Evolutionary conservation across 306 rosid genomes (phyloP).

Genomic region (Cicer judaicum): DNA sequence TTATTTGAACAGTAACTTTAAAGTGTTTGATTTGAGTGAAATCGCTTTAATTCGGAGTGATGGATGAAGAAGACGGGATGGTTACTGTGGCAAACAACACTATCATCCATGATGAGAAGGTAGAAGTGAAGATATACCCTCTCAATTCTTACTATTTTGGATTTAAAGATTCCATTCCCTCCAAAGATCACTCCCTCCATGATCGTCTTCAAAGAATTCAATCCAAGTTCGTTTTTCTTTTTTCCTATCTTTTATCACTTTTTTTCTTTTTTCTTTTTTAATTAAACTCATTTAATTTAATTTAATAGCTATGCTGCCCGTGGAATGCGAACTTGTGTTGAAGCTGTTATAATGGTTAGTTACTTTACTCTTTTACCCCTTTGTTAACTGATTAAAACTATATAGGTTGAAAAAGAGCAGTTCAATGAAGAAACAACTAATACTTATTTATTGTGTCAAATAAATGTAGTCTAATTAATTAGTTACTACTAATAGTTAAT

Average conservation of each 20-base stretch:
- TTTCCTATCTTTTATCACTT: not conserved
- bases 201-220: conserved; percentile 64
- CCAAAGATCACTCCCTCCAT: conserved; percentile 56
- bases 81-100: not conserved
- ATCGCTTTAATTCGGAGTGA: not conserved
- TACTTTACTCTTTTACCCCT: not conserved
- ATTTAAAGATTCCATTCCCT: conserved; percentile 62
- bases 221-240: conserved; percentile 57
- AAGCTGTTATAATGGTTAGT: conserved; percentile 82
- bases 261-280: not conserved
- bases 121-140: conserved; percentile 65
- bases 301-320: conserved; percentile 64
- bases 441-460: too few species aligned
- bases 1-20: too few species aligned
- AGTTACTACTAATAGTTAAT: too few species aligned
- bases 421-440: not conserved
- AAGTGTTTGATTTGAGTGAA: not conserved
- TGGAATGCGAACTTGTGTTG: conserved; percentile 78
- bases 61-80: not conserved
- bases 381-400: not conserved
- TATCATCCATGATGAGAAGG: not conserved
- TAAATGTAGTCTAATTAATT: too few species aligned
- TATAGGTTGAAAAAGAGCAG: not conserved
- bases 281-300: not conserved
- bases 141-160: conserved; percentile 76